A percentile compares a stretch with the other conserved stretches of the same genome.
Conservation (phyloP, 2,329 filamentous ascomycete species). For the Pseudocercospora vitis region DNA sequence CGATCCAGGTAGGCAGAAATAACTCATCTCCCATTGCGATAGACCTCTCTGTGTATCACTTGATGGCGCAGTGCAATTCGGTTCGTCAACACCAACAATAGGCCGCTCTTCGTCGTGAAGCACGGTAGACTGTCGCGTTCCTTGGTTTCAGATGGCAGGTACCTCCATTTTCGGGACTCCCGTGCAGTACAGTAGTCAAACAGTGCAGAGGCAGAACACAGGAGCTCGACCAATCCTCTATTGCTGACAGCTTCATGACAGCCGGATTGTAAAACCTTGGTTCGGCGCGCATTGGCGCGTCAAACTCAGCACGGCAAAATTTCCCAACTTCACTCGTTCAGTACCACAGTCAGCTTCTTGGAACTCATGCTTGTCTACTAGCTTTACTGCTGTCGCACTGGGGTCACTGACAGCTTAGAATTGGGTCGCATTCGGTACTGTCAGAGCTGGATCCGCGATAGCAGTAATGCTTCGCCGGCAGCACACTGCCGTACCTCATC, state of each 20-base stretch:
- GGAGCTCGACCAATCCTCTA: background rate
- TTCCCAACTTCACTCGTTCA: background rate
- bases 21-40: background rate
- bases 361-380: too few species aligned
- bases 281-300: background rate
- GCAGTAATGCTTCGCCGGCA: too few species aligned
- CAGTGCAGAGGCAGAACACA: background rate
- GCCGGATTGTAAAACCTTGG: background rate
- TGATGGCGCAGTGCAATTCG: background rate
- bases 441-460: too few species aligned
- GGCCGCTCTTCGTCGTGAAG: background rate
- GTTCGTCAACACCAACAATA: background rate
- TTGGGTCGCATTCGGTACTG: too few species aligned
- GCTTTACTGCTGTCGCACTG: too few species aligned
- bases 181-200: background rate
- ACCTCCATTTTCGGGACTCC: background rate
- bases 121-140: background rate
- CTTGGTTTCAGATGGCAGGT: slow-evolving; percentile 3
- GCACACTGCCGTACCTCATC: too few species aligned
- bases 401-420: too few species aligned
- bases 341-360: too few species aligned
- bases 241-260: background rate
- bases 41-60: background rate
- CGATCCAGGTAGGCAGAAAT: background rate
- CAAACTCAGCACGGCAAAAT: too few species aligned